Evolutionary conservation across 2,329 filamentous ascomycete species (phyloP).

Genomic region (Aspergillus viridinutans): DNA sequence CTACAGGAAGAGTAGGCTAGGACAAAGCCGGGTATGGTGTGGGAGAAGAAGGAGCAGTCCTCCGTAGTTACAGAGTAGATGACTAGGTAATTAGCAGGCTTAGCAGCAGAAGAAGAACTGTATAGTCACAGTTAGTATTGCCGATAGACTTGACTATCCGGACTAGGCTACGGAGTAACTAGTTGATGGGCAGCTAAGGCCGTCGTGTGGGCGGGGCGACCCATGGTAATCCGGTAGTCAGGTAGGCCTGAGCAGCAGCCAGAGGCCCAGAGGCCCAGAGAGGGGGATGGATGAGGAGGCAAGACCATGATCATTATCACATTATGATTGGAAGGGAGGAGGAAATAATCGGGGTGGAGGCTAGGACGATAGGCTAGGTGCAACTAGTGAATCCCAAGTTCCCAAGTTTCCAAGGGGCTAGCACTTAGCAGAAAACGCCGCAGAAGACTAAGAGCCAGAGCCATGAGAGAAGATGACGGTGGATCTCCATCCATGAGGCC

Average conservation of each 20-base stretch:
- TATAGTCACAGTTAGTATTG: background rate
- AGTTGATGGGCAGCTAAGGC: background rate
- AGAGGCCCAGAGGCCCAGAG: constrained; percentile 2
- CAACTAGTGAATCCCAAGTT: constrained; percentile 20
- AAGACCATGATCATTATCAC: background rate
- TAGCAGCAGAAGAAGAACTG: constrained; percentile 1
- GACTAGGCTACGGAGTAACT: background rate
- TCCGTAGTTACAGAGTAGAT: constrained; percentile 6
- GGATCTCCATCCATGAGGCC: constrained; percentile 17
- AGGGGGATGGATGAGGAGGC: constrained; percentile 10
- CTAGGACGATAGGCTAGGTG: constrained; percentile 9
- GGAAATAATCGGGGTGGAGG: background rate
- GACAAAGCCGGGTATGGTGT: constrained; percentile 10
- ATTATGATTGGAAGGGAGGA: background rate
- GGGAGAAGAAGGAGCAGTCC: background rate
- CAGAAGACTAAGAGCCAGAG: background rate
- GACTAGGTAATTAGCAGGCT: background rate
- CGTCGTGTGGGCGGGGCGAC: background rate
- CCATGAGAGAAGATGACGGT: constrained; percentile 11
- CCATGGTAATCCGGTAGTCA: background rate
- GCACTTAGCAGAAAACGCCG: constrained; percentile 14
- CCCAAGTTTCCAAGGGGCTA: constrained; percentile 5
- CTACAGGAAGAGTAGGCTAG: constrained; percentile 2
- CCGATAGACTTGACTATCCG: background rate
- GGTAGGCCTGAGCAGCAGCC: constrained; percentile 14